Evolutionary conservation across 2,329 filamentous ascomycete species (phyloP), one percentile per base, ranked within the genome.

Genomic region (Alternaria alternata): DNA sequence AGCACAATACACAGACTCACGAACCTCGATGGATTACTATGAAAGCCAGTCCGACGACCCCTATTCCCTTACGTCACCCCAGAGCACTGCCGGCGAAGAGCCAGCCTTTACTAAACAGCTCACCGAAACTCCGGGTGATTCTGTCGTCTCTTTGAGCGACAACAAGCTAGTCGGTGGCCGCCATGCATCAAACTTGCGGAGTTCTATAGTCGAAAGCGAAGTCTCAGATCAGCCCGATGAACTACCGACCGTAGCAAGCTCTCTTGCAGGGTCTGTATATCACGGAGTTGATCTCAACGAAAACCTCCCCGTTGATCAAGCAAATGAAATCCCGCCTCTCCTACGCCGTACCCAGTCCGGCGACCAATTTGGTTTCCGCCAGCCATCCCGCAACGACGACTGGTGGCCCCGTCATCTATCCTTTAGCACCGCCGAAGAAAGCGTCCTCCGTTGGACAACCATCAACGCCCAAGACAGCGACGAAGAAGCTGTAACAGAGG

Each of bases 401-500:
- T 86, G 86, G 58, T 92, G 89, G 86, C 87, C 90, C 1, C 87
- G 91, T 2, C 86, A 90, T 43, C 83, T 94, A 64, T 93, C 91
- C 4, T 94, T 94, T 75, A 88, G 89, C 59, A 85, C 89, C 44
- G 91, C 89, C 1, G 90, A 92, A 78, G 89, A 93, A 61, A 90
- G 88, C n/a, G 80, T 94, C 7, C 79, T 93, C 1, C 82, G 80
- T 16, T 93, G 91, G 90, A 44, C 53, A 2, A 59, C 57, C 59
- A 59, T 73, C 18, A 55, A 63, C 32, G 75, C 76, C 12, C 32
- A 56, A 60, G 11, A 22, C 41, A 20, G 12, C 8, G 43, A 64
- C 16, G 63, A 68, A 46, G 75, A 79, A 32, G 60, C 65, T 11
- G 34, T 59, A 12, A 55, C 60, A 5, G 22, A 30, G 9, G 11